These are phyloP conservation scores for Moesziomyces sp. DNA, from an alignment of 1,284 basidiomycete species.

Conservation along the genomic window DNA sequence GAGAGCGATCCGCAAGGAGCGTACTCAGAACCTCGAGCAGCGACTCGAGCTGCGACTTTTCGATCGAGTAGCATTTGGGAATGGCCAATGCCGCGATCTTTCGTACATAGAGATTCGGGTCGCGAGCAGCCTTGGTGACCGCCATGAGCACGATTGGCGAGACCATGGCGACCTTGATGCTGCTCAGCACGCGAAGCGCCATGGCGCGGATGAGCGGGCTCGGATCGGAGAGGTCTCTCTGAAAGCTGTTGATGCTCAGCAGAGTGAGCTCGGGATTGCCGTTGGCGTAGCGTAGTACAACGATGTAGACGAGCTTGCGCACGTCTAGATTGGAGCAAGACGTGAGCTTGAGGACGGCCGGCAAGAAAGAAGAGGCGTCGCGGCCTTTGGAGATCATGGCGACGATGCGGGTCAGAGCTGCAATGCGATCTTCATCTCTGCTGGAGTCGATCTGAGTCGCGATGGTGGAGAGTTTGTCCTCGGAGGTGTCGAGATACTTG, in stretches of 20 bases:
- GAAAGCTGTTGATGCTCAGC: constrained; percentile 97
- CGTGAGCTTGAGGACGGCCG: constrained; percentile 63
- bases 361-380: constrained; percentile 82
- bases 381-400: constrained; percentile 86
- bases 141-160: constrained; percentile 85
- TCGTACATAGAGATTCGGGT: constrained; percentile 91
- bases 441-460: constrained; percentile 57
- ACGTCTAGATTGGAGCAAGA: constrained; percentile 78
- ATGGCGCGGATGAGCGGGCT: constrained; percentile 88
- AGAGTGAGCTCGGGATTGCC: constrained; percentile 85
- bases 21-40: constrained; percentile 80
- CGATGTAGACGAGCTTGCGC: constrained; percentile 96
- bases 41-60: constrained; percentile 75
- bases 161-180: constrained; percentile 88
- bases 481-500: constrained; percentile 60
- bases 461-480: constrained; percentile 55
- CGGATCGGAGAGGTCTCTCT: constrained; percentile 91
- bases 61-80: constrained; percentile 78
- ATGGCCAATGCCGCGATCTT: constrained; percentile 90
- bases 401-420: constrained; percentile 60
- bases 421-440: constrained; percentile 58
- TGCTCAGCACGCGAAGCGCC: constrained; percentile 91
- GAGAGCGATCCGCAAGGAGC: constrained; percentile 83
- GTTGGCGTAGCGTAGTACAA: constrained; percentile 86
- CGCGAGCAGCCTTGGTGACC: constrained; percentile 88